Evolutionary conservation across 352 stramenopile genomes (phyloP).

Genomic region (Pythium scleroteichum): DNA sequence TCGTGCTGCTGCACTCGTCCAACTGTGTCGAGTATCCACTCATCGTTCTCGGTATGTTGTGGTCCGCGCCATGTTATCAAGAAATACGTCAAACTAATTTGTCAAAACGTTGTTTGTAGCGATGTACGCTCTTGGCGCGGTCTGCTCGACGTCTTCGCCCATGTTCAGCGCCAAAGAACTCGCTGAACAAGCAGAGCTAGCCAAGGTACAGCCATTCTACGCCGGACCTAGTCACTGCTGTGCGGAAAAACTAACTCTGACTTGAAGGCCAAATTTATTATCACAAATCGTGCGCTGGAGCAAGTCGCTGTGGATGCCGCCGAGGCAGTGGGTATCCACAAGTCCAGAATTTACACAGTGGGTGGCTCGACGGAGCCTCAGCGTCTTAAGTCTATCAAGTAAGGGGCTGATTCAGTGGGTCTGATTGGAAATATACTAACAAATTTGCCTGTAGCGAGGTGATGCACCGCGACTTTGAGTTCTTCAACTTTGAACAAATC

Average conservation of each 20-base stretch:
- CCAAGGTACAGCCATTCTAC: too few species aligned
- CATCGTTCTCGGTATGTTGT: constrained; percentile 43
- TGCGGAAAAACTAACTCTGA: too few species aligned
- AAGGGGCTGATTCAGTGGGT: too few species aligned
- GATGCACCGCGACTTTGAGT: constrained; percentile 35
- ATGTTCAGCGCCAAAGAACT: constrained; percentile 57
- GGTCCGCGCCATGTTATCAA: not conserved
- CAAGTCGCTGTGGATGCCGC: constrained; percentile 46
- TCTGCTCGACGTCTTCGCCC: constrained; percentile 61
- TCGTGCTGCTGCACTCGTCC: constrained; percentile 62
- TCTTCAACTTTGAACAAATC: constrained; percentile 51
- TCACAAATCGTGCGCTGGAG: constrained; percentile 57
- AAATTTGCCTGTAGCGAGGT: constrained; percentile 22
- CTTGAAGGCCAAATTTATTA: constrained; percentile 47
- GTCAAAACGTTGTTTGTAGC: constrained; percentile 19
- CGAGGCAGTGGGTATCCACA: constrained; percentile 30
- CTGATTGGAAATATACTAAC: too few species aligned
- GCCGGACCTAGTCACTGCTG: too few species aligned
- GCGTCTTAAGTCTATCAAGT: constrained; percentile 53
- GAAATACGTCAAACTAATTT: not conserved
- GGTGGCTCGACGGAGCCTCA: constrained; percentile 37
- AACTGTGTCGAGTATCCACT: constrained; percentile 73
- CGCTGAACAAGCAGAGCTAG: constrained; percentile 41
- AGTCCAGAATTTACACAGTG: constrained; percentile 53
- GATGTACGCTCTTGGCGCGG: constrained; percentile 45